phyloP scores from a whole-genome alignment of 106 monocot genomes.

The Vanilla planifolia region DNA sequence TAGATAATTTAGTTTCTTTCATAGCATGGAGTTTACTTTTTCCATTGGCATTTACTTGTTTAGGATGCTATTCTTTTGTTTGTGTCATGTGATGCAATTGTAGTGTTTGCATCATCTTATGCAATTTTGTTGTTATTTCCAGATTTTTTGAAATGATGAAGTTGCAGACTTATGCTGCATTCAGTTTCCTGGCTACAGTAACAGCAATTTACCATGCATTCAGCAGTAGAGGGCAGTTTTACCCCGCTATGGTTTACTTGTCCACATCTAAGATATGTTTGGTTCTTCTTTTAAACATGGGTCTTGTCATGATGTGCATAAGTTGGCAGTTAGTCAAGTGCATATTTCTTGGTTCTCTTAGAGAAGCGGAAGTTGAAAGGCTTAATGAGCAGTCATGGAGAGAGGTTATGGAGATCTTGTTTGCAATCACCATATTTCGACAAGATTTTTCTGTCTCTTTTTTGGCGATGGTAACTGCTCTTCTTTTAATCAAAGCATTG shows the following conservation, averaged over 20 bases:
- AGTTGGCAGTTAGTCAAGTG: slow-evolving; percentile 68
- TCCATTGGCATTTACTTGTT: too few species aligned
- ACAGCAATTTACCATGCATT: slow-evolving; percentile 83
- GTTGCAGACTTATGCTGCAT: slow-evolving; percentile 73
- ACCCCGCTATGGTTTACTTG: slow-evolving; percentile 84
- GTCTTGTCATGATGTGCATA: slow-evolving; percentile 74
- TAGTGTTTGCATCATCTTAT: too few species aligned
- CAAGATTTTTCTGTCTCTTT: slow-evolving; percentile 83
- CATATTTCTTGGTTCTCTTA: slow-evolving; percentile 74
- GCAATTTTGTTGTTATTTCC: not conserved
- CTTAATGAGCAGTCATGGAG: slow-evolving; percentile 95
- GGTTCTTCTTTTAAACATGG: slow-evolving; percentile 87
- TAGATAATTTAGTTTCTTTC: too few species aligned
- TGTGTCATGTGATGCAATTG: too few species aligned
- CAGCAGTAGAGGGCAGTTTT: slow-evolving; percentile 81
- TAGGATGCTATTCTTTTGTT: too few species aligned
- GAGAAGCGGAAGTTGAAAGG: slow-evolving; percentile 95
- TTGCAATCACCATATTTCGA: slow-evolving; percentile 91
- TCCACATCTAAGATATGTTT: slow-evolving; percentile 90
- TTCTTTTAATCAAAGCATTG: slow-evolving; percentile 76
- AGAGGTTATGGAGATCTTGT: slow-evolving; percentile 91
- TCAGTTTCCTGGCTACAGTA: slow-evolving; percentile 73
- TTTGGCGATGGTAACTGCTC: slow-evolving; percentile 75
- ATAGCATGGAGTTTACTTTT: too few species aligned
- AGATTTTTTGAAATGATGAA: slow-evolving; percentile 46